Percentiles rank a stretch among this genome's conserved stretches.
phyloP scores from a whole-genome alignment of 257 asterid species.

The Nicotiana paniculata region DNA sequence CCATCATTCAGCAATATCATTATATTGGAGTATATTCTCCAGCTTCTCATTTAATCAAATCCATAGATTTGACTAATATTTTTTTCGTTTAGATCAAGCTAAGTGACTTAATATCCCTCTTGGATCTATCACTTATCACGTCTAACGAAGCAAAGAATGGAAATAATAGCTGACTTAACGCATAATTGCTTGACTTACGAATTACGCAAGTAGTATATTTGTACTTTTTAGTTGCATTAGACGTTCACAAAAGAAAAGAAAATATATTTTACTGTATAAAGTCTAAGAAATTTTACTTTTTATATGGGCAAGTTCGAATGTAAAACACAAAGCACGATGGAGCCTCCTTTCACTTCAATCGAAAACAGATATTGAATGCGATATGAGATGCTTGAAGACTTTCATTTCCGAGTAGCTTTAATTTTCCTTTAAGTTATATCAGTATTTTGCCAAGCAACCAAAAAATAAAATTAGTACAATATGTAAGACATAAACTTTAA shows the following conservation, averaged over 20 bases:
- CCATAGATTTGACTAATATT: neutral
- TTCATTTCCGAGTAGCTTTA: neutral
- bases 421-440: neutral
- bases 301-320: too few species aligned
- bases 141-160: neutral
- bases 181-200: neutral
- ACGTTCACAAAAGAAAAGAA: neutral
- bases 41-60: neutral
- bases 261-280: neutral
- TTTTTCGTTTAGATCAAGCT: neutral
- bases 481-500: too few species aligned
- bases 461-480: too few species aligned
- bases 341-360: neutral
- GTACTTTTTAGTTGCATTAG: neutral
- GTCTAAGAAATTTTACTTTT: neutral
- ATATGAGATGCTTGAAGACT: neutral
- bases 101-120: neutral
- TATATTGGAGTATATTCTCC: neutral
- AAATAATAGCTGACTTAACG: neutral
- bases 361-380: neutral
- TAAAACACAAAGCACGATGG: neutral
- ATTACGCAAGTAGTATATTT: neutral
- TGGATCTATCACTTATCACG: conserved; percentile 7
- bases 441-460: neutral
- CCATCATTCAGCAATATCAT: neutral